A percentile compares a stretch with the other conserved stretches of the same genome.
Conservation (phyloP, 805 yeast species). For the Cyberlindnera veronae region DNA sequence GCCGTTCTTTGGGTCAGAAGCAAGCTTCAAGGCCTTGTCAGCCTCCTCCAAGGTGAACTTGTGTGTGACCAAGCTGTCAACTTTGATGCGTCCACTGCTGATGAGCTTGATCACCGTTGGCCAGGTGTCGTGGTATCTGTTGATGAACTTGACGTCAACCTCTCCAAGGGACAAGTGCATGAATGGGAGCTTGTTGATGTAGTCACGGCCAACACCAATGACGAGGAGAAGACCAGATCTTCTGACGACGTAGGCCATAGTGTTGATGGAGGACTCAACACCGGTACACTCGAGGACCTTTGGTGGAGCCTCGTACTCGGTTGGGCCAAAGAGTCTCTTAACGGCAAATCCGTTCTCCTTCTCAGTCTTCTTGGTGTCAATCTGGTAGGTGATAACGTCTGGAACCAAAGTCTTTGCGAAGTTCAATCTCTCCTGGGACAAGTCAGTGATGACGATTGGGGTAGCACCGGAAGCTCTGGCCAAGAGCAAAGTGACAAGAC, state of each 20-base stretch:
- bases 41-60: conserved; percentile 45
- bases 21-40: conserved; percentile 36
- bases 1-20: conserved; percentile 39
- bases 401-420: conserved; percentile 47
- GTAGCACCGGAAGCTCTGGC: conserved; percentile 53
- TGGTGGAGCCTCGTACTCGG: conserved; percentile 38
- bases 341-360: conserved; percentile 39
- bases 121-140: conserved; percentile 55
- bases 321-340: conserved; percentile 33
- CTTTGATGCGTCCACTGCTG: conserved; percentile 40
- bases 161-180: conserved; percentile 53
- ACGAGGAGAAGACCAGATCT: conserved; percentile 45
- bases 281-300: conserved; percentile 55
- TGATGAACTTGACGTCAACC: conserved; percentile 47
- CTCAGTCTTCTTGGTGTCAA: conserved; percentile 30
- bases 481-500: conserved; percentile 43
- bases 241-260: conserved; percentile 43
- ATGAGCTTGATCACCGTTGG: conserved; percentile 51
- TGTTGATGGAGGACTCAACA: conserved; percentile 43
- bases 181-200: conserved; percentile 47
- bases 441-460: conserved; percentile 49
- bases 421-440: conserved; percentile 40
- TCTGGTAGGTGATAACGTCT: conserved; percentile 41
- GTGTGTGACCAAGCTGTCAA: conserved; percentile 48
- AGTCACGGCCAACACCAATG: conserved; percentile 50